These are phyloP conservation scores for Endotrypanum monterogeii DNA, from an alignment of 208 protist genomes.

Conservation along the genomic window DNA sequence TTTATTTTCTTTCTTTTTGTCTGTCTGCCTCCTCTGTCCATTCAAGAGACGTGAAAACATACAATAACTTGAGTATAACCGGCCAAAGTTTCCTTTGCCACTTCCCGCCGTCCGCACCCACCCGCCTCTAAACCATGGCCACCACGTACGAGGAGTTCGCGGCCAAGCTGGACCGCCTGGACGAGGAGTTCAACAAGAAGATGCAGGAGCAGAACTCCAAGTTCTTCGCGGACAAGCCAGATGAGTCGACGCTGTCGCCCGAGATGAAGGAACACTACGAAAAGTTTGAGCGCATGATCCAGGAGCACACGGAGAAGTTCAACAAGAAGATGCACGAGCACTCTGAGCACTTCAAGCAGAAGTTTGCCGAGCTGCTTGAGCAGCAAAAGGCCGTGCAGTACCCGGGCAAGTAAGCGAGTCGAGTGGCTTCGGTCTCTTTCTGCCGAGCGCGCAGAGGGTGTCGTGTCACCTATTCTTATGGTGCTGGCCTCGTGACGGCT, in stretches of 20 bases:
- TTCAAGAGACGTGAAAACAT: background rate
- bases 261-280: conserved; percentile 94
- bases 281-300: conserved; percentile 93
- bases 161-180: conserved; percentile 90
- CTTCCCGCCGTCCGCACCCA: conserved; percentile 6
- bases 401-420: conserved; percentile 69
- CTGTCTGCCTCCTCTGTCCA: too few species aligned
- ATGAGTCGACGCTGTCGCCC: conserved; percentile 86
- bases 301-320: conserved; percentile 94
- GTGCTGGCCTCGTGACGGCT: too few species aligned
- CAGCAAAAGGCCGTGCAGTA: conserved; percentile 93
- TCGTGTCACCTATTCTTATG: too few species aligned
- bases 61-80: background rate
- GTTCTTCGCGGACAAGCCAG: conserved; percentile 92
- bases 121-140: conserved; percentile 50
- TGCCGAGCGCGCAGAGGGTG: too few species aligned
- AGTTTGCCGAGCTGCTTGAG: conserved; percentile 89
- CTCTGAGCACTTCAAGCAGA: conserved; percentile 92
- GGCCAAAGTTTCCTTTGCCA: background rate
- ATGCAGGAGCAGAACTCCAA: conserved; percentile 94
- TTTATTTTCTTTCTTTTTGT: too few species aligned
- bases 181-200: conserved; percentile 90
- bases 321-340: conserved; percentile 94
- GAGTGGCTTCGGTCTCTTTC: too few species aligned
- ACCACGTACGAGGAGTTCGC: conserved; percentile 90